Conservation (phyloP, 805 yeast genomes). For the Torulaspora franciscae region DNA sequence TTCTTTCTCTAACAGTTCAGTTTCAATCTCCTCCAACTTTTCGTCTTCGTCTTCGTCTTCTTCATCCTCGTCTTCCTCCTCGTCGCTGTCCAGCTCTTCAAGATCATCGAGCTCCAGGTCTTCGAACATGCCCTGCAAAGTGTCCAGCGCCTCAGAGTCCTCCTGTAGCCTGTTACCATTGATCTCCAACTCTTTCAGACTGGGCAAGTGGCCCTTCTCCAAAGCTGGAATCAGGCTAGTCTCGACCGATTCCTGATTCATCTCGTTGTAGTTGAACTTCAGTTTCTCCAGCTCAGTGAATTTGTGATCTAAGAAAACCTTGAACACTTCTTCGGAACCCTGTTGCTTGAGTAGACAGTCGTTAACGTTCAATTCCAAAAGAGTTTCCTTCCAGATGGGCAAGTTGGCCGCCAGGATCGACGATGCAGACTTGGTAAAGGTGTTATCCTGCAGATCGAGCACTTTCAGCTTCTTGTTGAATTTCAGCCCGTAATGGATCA, state of each 20-base stretch:
- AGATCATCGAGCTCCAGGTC: conserved; percentile 91
- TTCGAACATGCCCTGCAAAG: conserved; percentile 61
- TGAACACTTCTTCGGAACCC: conserved; percentile 59
- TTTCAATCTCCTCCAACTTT: conserved; percentile 49
- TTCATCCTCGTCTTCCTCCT: conserved; percentile 41
- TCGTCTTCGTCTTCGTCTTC: conserved; percentile 40
- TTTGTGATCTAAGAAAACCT: conserved; percentile 43
- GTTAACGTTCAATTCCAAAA: conserved; percentile 76
- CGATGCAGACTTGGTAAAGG: conserved; percentile 72
- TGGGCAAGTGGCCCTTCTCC: conserved; percentile 51
- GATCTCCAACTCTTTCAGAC: conserved; percentile 65
- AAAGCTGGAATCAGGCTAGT: conserved; percentile 46
- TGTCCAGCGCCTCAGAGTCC: conserved; percentile 66
- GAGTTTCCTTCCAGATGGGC: conserved; percentile 52
- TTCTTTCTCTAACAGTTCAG: conserved; percentile 40
- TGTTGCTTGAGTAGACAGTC: conserved; percentile 80
- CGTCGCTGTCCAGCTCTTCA: conserved; percentile 71
- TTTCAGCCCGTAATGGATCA: conserved; percentile 67
- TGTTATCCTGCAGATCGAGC: conserved; percentile 91
- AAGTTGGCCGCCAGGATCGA: conserved; percentile 58
- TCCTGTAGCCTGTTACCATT: conserved; percentile 93
- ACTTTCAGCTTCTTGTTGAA: conserved; percentile 55
- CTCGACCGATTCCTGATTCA: conserved; percentile 60
- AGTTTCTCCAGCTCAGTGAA: conserved; percentile 48
- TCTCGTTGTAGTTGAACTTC: conserved; percentile 84